Evolutionary conservation across 2,329 filamentous ascomycete species (phyloP).

Genomic region (Penicillium sp.): DNA sequence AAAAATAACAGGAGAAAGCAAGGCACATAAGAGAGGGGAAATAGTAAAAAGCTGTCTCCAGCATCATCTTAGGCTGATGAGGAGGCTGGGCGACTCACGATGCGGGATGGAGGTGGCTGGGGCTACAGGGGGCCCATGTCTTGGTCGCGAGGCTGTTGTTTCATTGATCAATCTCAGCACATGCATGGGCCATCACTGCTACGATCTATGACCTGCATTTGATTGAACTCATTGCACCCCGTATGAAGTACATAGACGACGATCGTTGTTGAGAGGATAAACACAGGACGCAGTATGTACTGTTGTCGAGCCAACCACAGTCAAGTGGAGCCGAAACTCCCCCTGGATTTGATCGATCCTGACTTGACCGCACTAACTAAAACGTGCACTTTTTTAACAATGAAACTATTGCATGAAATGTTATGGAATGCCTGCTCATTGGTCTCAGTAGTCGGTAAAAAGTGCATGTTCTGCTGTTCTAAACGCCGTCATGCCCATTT

Average conservation of each 20-base stretch:
- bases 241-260: too few species aligned
- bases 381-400: neutral
- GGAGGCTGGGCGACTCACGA: constrained; percentile 35
- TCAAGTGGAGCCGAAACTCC: neutral
- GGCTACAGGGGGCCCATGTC: constrained; percentile 14
- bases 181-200: constrained; percentile 7
- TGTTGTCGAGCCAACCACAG: constrained; percentile 7
- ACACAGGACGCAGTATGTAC: too few species aligned
- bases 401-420: neutral
- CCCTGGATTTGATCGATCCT: neutral
- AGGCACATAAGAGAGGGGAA: constrained; percentile 5
- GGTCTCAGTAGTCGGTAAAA: neutral
- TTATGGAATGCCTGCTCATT: neutral
- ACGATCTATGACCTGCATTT: constrained; percentile 23
- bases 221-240: too few species aligned
- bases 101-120: constrained; percentile 30
- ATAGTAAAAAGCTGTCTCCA: constrained; percentile 10
- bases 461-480: neutral
- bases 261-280: neutral
- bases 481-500: constrained; percentile 7
- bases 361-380: neutral
- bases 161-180: constrained; percentile 7
- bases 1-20: constrained; percentile 11
- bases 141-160: neutral
- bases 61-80: constrained; percentile 19